These are phyloP conservation scores for Oryza glaberrima DNA, from an alignment of 176 grass and related monocot species.

Conservation along the genomic window DNA sequence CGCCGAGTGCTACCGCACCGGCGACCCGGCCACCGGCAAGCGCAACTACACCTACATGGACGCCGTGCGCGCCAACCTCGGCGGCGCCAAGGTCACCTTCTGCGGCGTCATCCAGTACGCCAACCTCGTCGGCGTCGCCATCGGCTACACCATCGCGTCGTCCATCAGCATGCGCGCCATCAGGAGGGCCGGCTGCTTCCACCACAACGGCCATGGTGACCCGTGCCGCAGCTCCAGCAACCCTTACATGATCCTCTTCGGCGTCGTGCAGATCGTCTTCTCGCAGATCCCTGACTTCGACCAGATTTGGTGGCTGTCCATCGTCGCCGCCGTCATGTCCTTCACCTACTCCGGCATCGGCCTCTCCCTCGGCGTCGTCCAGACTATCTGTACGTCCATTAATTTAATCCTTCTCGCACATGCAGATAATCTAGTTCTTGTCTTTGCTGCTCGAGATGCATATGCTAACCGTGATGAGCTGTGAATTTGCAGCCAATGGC, in stretches of 20 bases:
- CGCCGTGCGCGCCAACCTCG: slow-evolving; percentile 80
- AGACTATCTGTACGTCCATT: slow-evolving; percentile 37
- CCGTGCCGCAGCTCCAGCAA: slow-evolving; percentile 54
- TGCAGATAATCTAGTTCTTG: too few relatives aligned
- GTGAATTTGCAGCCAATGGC: slow-evolving; percentile 44
- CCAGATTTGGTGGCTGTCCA: slow-evolving; percentile 54
- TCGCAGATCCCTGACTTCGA: slow-evolving; percentile 58
- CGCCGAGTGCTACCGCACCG: slow-evolving; percentile 85
- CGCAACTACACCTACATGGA: slow-evolving; percentile 99
- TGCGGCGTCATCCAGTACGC: slow-evolving; percentile 59
- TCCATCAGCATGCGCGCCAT: slow-evolving; percentile 56
- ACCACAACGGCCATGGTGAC: slow-evolving; percentile 6
- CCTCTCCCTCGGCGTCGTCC: slow-evolving; percentile 40
- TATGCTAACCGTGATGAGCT: slow-evolving; percentile 1
- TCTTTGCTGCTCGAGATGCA: not conserved
- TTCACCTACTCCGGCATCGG: slow-evolving; percentile 53
- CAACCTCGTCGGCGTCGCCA: slow-evolving; percentile 54
- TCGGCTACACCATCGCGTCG: slow-evolving; percentile 54
- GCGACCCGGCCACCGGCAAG: slow-evolving; percentile 68
- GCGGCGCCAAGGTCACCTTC: slow-evolving; percentile 42
- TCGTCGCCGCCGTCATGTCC: slow-evolving; percentile 57
- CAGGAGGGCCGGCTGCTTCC: slow-evolving; percentile 44
- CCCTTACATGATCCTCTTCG: slow-evolving; percentile 61
- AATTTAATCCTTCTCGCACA: too few relatives aligned
- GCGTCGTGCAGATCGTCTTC: slow-evolving; percentile 48